Percentiles rank a stretch among this genome's conserved stretches.
phyloP scores from a whole-genome alignment of 2,329 filamentous ascomycete genomes.

The Epichloe uncinata region DNA sequence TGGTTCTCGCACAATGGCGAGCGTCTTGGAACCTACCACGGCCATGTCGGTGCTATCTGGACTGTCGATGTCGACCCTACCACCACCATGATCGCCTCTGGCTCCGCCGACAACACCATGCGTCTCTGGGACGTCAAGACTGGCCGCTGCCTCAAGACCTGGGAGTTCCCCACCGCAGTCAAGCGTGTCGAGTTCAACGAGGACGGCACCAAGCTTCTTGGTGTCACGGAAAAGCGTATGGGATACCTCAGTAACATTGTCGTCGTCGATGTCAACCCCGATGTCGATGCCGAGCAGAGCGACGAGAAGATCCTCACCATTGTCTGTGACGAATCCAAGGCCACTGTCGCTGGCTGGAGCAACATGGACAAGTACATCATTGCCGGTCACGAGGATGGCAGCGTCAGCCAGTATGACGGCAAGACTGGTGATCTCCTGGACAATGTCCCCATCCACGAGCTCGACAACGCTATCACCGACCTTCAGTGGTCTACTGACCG shows the following conservation, averaged over 20 bases:
- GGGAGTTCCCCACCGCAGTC: conserved; percentile 94
- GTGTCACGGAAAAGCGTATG: conserved; percentile 97
- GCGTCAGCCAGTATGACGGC: conserved; percentile 78
- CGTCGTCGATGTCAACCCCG: conserved; percentile 77
- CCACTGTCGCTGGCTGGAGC: conserved; percentile 94
- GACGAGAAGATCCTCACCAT: conserved; percentile 77
- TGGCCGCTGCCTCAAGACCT: conserved; percentile 86
- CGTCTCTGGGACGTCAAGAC: conserved; percentile 92
- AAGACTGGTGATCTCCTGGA: conserved; percentile 79
- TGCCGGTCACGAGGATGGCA: conserved; percentile 92
- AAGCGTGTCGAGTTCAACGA: conserved; percentile 97
- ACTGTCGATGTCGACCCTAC: conserved; percentile 94
- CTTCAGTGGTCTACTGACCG: conserved; percentile 89
- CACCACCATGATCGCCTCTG: conserved; percentile 80
- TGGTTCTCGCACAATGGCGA: conserved; percentile 98
- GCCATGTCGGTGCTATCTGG: conserved; percentile 97
- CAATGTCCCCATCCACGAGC: conserved; percentile 76
- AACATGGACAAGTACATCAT: conserved; percentile 94
- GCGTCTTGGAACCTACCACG: conserved; percentile 89
- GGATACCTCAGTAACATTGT: conserved; percentile 90
- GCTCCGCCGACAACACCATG: conserved; percentile 96
- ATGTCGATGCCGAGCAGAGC: conserved; percentile 69
- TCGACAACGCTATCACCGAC: conserved; percentile 72
- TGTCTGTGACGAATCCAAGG: conserved; percentile 90
- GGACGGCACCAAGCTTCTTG: conserved; percentile 79